phyloP scores from a whole-genome alignment of 441 rosid species.

The Eutrema salsugineum region DNA sequence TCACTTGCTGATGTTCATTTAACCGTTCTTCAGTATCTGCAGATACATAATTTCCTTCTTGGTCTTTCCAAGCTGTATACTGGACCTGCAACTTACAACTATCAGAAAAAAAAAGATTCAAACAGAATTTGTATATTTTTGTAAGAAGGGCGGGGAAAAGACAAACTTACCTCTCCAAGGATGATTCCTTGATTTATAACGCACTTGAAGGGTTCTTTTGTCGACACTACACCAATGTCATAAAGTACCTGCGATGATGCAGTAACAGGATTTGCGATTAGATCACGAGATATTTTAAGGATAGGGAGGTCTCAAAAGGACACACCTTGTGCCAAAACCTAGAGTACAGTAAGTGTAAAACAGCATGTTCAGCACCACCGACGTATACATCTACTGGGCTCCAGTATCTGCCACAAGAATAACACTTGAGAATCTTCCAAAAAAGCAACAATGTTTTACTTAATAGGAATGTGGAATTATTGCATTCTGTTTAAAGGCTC shows the following conservation, averaged over 20 bases:
- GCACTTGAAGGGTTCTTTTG: conserved; percentile 94
- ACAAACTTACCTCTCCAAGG: conserved; percentile 82
- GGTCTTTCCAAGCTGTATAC: conserved; percentile 71
- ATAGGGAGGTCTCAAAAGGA: background rate
- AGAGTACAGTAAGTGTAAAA: conserved; percentile 90
- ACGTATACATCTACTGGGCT: conserved; percentile 94
- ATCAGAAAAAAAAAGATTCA: conserved; percentile 23
- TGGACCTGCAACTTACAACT: conserved; percentile 63
- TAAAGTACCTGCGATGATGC: conserved; percentile 66
- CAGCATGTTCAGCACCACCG: conserved; percentile 99
- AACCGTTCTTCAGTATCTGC: conserved; percentile 49
- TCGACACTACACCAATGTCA: conserved; percentile 90
- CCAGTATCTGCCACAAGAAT: conserved; percentile 69
- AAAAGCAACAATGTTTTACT: background rate
- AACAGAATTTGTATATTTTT: background rate
- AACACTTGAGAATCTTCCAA: background rate
- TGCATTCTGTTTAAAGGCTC: conserved; percentile 21
- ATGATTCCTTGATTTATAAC: conserved; percentile 98
- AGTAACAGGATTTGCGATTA: conserved; percentile 3
- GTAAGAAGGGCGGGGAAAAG: background rate
- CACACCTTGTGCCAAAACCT: conserved; percentile 99
- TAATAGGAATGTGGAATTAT: background rate
- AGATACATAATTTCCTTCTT: conserved; percentile 68
- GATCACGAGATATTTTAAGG: background rate
- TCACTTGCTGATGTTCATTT: conserved; percentile 55